Evolutionary conservation across 164 flowering plant genomes (phyloP), one percentile per base, ranked within the genome.

Genomic region (Akebia trifoliata): DNA sequence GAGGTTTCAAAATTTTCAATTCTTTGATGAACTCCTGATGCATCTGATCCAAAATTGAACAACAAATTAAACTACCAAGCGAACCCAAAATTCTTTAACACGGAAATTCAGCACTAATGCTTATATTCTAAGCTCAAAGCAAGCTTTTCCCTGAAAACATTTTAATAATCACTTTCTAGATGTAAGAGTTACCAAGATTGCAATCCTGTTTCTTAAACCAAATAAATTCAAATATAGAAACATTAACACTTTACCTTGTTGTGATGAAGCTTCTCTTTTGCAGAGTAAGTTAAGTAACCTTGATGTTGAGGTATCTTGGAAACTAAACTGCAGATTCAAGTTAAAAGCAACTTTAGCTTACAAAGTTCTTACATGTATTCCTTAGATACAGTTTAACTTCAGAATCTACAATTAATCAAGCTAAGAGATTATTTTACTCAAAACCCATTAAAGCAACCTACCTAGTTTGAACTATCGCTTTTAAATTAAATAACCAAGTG

Each of bases 241-340:
- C 18, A 29, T 17, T n/a, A 6, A 43, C 2, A n/a, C 8, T 15
- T 17, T 48, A 72, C 75, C 75, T 72, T 72, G 42, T 48, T 26
- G 57, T 68, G 69, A 57, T 40, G 66, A 30, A 67, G 63, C 42
- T 68, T 72, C 35, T 67, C 72, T 14, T 56, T 30, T n/a, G 59
- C 8, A 32, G 69, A 38, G 56, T 64, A 57, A 8, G 48, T 60
- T 21, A 52, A 45, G 51, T 64, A 68, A 46, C 53, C 48, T 42
- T 34, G 59, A 61, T 72, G 75, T 35, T 63, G 69, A 51, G 72
- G 60, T 46, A 68, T 26, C 47, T 40, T 50, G 25, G 66, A 55
- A 22, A 72, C 29, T 39, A 70, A 45, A 20, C 75, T 72, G 66
- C 37, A 17, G 42, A 54, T 25, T 40, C 31, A 49, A 9, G 18